Base-by-base conservation (phyloP, 2,329 filamentous ascomycete genomes). In the Venturiaceae sp. region DNA sequence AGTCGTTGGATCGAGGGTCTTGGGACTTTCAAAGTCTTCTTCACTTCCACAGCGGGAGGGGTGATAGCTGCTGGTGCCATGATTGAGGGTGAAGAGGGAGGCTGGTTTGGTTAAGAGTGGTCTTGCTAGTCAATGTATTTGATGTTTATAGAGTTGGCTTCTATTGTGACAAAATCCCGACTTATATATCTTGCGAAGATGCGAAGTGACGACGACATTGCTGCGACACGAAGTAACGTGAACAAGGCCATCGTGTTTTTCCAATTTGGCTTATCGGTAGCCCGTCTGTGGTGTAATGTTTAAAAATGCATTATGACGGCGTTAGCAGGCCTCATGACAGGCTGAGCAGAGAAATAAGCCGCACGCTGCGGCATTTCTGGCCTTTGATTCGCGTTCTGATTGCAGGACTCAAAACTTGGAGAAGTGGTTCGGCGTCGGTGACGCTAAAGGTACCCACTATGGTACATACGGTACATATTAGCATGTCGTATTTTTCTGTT, bases 51-150 rank as follows among this genome's bases (percentile, higher is more conserved):
- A 33, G 63, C 61, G 16, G 66, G 65, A 41, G 69, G 68, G 28
- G 64, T 65, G 57, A 68, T 60, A 56, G 68, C 67, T 30, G 63
- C 60, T 59, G 67, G 66, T 41, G 68, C 64, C 70, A 71, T 71
- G 58, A 28, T 66, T 50, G 21, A 23, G 23, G 57, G 3, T 44
- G 28, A 11, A 8, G n/a, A 23, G 5, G 26, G 21, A 26, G 41
- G 41, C 21, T 46, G n/a, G 23, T 19, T 23, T 26, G 21, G 13
- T 46, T 5, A n/a, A 14, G 37, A 39, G 21, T 39, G 36, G 36
- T 4, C 36, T 5, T 6, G 14, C 5, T 6, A 39, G n/a, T n/a
- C n/a, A n/a, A n/a, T n/a, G n/a, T n/a, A n/a, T n/a, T 7, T 39
- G 36, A 4, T 39, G 36, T 39, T 39, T 39, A n/a, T 11, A 39